Evolutionary conservation across 1,284 basidiomycete genomes (phyloP).

Genomic region (Ustilago shanxiensis): DNA sequence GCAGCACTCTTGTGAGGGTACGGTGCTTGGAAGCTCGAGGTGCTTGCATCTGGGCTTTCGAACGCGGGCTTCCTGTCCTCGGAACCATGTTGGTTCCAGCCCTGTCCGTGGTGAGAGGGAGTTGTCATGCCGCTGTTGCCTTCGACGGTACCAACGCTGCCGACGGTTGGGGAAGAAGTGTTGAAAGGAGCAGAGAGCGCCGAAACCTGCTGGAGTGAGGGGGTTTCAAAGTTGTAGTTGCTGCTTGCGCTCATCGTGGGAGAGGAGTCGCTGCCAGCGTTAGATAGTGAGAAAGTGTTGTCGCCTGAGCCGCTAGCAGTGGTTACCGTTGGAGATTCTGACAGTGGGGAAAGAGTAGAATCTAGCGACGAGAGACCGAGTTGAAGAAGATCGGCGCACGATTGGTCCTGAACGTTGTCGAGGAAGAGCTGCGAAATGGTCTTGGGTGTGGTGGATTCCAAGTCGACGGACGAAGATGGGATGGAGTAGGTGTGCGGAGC

Average conservation of each 20-base stretch:
- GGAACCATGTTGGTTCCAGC: conserved; percentile 25
- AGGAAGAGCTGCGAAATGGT: conserved; percentile 23
- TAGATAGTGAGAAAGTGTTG: conserved; percentile 13
- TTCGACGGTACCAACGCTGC: conserved; percentile 25
- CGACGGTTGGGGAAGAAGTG: conserved; percentile 33
- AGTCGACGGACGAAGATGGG: conserved; percentile 3
- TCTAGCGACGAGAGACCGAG: conserved; percentile 22
- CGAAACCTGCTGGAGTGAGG: conserved; percentile 33
- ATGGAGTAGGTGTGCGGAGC: background rate
- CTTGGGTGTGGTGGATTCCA: conserved; percentile 35
- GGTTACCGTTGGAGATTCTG: conserved; percentile 9
- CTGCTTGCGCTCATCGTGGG: conserved; percentile 38
- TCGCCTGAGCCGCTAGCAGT: conserved; percentile 11
- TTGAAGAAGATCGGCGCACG: conserved; percentile 18
- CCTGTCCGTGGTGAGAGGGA: conserved; percentile 28
- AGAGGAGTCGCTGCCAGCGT: conserved; percentile 26
- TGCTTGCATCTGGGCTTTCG: conserved; percentile 17
- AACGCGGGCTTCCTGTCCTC: conserved; percentile 14
- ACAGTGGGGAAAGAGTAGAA: background rate
- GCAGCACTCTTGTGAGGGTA: conserved; percentile 18
- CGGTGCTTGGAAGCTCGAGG: conserved; percentile 22
- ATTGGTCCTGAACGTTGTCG: conserved; percentile 16
- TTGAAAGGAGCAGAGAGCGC: conserved; percentile 23
- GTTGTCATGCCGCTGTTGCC: conserved; percentile 25
- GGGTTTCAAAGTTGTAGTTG: conserved; percentile 40